These are phyloP conservation scores for Penicillium frequentans DNA, from an alignment of 2,329 filamentous ascomycete species.

Conservation along the genomic window DNA sequence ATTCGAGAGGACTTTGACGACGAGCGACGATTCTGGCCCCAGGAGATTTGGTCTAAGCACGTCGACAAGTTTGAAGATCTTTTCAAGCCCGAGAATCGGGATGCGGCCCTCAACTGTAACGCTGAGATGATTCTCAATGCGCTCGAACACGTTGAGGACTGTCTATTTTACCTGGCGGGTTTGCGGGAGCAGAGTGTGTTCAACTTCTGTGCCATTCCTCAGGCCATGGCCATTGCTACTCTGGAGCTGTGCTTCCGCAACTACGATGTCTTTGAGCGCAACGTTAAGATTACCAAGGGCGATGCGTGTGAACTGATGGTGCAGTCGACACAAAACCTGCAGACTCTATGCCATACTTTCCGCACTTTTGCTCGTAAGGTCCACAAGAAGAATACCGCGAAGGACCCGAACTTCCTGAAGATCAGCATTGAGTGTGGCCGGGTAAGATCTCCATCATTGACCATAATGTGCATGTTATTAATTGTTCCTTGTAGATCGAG, in stretches of 20 bases:
- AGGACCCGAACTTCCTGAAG: constrained; percentile 86
- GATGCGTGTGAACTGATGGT: constrained; percentile 89
- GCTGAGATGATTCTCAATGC: constrained; percentile 95
- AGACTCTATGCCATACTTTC: constrained; percentile 79
- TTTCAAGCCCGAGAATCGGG: constrained; percentile 75
- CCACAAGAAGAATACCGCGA: constrained; percentile 89
- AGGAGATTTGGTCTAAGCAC: constrained; percentile 95
- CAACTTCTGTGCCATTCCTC: constrained; percentile 97
- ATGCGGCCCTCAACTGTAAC: constrained; percentile 77
- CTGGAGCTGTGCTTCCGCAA: constrained; percentile 92
- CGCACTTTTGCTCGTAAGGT: constrained; percentile 75
- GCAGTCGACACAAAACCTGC: constrained; percentile 87
- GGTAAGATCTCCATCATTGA: constrained; percentile 50
- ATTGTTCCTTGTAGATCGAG: constrained; percentile 64
- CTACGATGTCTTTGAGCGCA: constrained; percentile 76
- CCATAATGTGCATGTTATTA: neutral
- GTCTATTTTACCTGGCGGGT: constrained; percentile 95
- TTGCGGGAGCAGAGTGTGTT: constrained; percentile 96
- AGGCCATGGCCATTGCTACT: constrained; percentile 96
- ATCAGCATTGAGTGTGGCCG: constrained; percentile 89
- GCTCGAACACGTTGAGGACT: constrained; percentile 83
- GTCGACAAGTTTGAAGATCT: constrained; percentile 87
- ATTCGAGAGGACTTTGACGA: constrained; percentile 87
- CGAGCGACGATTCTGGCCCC: constrained; percentile 88
- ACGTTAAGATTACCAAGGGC: constrained; percentile 96